Evolutionary conservation across 140 eudicot species (phyloP).

Genomic region (Stevia rebaudiana): DNA sequence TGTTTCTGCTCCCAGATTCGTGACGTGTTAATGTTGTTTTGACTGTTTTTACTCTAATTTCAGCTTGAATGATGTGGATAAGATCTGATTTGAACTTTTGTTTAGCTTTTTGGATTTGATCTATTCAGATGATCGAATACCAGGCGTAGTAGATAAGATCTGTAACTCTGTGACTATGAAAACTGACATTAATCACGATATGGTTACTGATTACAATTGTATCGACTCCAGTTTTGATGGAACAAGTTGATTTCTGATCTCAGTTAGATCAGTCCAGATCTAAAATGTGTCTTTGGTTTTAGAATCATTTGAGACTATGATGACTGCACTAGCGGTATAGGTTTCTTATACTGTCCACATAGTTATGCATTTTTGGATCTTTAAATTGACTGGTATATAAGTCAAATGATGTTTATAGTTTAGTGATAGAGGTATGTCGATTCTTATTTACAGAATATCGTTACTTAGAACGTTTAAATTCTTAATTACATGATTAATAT

Average conservation of each 20-base stretch:
- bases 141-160: neutral
- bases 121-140: neutral
- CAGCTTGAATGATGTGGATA: neutral
- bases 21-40: slow-evolving; percentile 1
- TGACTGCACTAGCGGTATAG: neutral
- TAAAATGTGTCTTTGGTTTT: neutral
- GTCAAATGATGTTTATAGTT: neutral
- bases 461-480: too few species aligned
- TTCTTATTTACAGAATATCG: too few species aligned
- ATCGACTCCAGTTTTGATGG: neutral
- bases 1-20: neutral
- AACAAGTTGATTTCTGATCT: neutral
- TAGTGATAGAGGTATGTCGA: too few species aligned
- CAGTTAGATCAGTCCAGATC: neutral
- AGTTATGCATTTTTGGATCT: neutral
- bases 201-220: neutral
- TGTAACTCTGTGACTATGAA: neutral
- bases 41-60: neutral
- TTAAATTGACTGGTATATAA: neutral
- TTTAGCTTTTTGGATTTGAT: slow-evolving; percentile 5
- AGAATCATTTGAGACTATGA: neutral
- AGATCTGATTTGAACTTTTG: neutral
- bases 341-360: neutral
- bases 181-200: neutral
- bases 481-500: too few species aligned